Evolutionary conservation across 495 filamentous ascomycete species (phyloP), one percentile per base, ranked within the genome.

Genomic region (Talaromyces thailandensis): DNA sequence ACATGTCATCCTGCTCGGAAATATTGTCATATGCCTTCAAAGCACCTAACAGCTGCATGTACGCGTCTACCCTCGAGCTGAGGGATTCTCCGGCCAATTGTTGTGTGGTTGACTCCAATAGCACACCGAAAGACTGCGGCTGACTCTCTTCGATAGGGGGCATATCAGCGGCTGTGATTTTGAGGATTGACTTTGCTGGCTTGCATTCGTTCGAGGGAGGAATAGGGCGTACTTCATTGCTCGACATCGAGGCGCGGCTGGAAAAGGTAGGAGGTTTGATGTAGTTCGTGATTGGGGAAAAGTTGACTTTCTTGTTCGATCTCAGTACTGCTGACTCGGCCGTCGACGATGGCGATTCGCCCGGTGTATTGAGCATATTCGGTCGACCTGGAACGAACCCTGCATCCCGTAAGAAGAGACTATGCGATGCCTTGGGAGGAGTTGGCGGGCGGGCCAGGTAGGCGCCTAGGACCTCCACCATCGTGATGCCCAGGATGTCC

Each of bases 111-210:
- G 90, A 95, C 67, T 96, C 88, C 18, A 81, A 70, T 62, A 97
- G 75, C 91, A 97, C 96, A 43, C 79, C 81, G 63, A 86, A 82
- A 53, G 78, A 71, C 50, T 76, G 64, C 56, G 70, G 73, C 60
- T 63, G 61, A 24, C 61, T 64, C 64, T 65, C 63, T 51, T 66
- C 65, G 45, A 71, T 72, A 57, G 71, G 73, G 6, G 75, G 64
- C 40, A 77, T 76, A 59, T 81, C 69, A 64, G 53, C 75, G 64
- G 69, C 65, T 28, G 72, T 78, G 21, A 80, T 69, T 72, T 98
- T 98, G 55, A 98, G 81, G 61, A 98, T 97, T 2, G 92, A 93
- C 68, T 93, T 96, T 25, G 84, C 66, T 12, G 89, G 84, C 68
- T 87, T 91, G 35, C 78, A 79, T 57, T 86, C 81, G 67, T 81